phyloP scores from a whole-genome alignment of 75 land plant species.

The Picea sitchensis region DNA sequence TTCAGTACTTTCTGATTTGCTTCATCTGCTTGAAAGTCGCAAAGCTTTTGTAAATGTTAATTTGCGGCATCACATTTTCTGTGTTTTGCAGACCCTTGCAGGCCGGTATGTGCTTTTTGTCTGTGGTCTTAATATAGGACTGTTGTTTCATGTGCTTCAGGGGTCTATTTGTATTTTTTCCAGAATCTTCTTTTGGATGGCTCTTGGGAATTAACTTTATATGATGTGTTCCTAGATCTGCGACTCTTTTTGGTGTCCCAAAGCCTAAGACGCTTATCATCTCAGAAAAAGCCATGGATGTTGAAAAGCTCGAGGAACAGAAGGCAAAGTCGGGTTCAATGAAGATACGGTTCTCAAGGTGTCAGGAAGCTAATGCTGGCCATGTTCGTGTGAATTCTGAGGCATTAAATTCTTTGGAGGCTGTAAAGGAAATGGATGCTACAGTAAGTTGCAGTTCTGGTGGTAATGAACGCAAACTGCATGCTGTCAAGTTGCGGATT shows the following conservation, averaged over 20 bases:
- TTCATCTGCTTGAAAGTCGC: slow-evolving; percentile 53
- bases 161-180: neutral
- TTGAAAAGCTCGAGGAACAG: slow-evolving; percentile 1
- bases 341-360: slow-evolving; percentile 6
- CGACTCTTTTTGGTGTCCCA: slow-evolving; percentile 65
- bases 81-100: slow-evolving; percentile 71
- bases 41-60: slow-evolving; percentile 64
- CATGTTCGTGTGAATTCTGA: slow-evolving; percentile 1
- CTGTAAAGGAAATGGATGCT: slow-evolving; percentile 19
- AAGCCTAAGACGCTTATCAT: slow-evolving; percentile 11
- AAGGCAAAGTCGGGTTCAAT: slow-evolving; percentile 1
- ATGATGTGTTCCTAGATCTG: slow-evolving; percentile 33
- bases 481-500: slow-evolving; percentile 46
- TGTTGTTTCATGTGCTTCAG: neutral
- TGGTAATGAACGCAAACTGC: slow-evolving; percentile 18
- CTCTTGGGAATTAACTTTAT: no score
- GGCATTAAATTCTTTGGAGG: slow-evolving; percentile 5
- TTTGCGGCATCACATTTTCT: slow-evolving; percentile 79
- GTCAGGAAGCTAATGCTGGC: slow-evolving; percentile 7
- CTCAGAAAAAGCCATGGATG: neutral
- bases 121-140: neutral
- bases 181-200: no score
- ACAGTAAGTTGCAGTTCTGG: slow-evolving; percentile 11
- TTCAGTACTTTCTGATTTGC: slow-evolving; percentile 44
- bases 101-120: slow-evolving; percentile 51